phyloP scores from a whole-genome alignment of 148 eudicot genomes.

The Camellia lanceoleosa region DNA sequence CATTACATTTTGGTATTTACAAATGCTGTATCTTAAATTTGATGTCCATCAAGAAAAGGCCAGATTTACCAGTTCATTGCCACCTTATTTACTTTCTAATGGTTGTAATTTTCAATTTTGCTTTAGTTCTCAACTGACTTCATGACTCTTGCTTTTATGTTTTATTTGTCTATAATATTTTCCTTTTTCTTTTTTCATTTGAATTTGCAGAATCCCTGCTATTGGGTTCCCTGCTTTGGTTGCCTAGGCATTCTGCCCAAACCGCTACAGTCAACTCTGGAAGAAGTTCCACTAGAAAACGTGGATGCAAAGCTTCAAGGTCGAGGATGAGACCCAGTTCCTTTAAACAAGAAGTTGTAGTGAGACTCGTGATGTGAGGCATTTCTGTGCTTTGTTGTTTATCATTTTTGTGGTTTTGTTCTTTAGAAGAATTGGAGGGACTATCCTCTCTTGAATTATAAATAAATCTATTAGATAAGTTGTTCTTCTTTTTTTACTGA shows the following conservation, averaged over 20 bases:
- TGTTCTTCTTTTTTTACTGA: neutral
- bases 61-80: too few relatives aligned
- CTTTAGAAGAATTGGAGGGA: neutral
- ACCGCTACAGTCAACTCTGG: slow-evolving; percentile 43
- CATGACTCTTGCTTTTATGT: too few relatives aligned
- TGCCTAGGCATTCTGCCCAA: slow-evolving; percentile 59
- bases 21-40: too few relatives aligned
- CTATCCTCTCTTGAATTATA: neutral
- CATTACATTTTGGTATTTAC: too few relatives aligned
- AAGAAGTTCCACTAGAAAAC: slow-evolving; percentile 44
- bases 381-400: neutral
- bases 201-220: slow-evolving; percentile 90
- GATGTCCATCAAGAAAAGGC: too few relatives aligned
- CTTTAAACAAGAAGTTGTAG: slow-evolving; percentile 10
- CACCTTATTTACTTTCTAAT: too few relatives aligned
- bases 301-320: slow-evolving; percentile 79
- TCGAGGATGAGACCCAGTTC: slow-evolving; percentile 54
- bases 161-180: too few relatives aligned
- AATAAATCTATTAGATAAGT: neutral
- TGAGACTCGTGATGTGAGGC: slow-evolving; percentile 5
- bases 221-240: slow-evolving; percentile 99
- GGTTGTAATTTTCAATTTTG: too few relatives aligned
- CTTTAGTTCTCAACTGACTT: too few relatives aligned
- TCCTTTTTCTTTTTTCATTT: too few relatives aligned
- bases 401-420: neutral